Evolutionary conservation across 2,329 filamentous ascomycete genomes (phyloP), one percentile per base, ranked within the genome.

Genomic region (Orbilia javanica): DNA sequence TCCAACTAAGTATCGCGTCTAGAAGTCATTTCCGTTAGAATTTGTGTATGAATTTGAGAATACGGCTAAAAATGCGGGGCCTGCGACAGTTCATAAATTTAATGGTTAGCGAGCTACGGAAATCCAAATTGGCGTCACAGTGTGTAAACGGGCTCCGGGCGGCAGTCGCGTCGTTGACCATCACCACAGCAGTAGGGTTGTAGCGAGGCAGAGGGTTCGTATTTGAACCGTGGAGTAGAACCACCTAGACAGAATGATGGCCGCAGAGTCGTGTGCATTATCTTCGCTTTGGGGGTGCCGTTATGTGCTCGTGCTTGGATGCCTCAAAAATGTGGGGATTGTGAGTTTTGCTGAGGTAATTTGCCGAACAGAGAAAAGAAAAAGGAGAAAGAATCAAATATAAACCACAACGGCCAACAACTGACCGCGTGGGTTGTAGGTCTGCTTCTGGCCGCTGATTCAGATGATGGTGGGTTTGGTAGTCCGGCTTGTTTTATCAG

Each of bases 351-450:
- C 55, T 60, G 55, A 60, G 55, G 31, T 42, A 60, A 60, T 60
- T 60, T 60, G 55, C 55, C 55, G 55, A 60, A 25, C 52, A 11
- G 34, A 60, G 55, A 60, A 57, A 25, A 60, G 55, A 60, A 60
- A 60, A 57, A 42, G 55, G 55, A 42, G 31, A 42, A 13, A n/a
- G 8, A 60, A 39, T 42, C 11, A 11, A 60, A 42, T 60, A 39
- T 60, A 60, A 60, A 60, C 55, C 34, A 42, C 55, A 42, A 42
- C 31, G 10, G 20, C 55, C 34, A 39, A 42, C 31, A 60, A 42
- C 34, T 27, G 42, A 13, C 27, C 29, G 20, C 18, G 8, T 60
- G 20, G 55, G 55, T 42, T 42, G 31, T 27, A 18, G 29, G 5
- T 57, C 18, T 25, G 20, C 55, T 25, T 11, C 31, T 39, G 34